Base-by-base conservation (phyloP, 1,139 yeast genomes). In the Saccharomyces hybrid region DNA sequence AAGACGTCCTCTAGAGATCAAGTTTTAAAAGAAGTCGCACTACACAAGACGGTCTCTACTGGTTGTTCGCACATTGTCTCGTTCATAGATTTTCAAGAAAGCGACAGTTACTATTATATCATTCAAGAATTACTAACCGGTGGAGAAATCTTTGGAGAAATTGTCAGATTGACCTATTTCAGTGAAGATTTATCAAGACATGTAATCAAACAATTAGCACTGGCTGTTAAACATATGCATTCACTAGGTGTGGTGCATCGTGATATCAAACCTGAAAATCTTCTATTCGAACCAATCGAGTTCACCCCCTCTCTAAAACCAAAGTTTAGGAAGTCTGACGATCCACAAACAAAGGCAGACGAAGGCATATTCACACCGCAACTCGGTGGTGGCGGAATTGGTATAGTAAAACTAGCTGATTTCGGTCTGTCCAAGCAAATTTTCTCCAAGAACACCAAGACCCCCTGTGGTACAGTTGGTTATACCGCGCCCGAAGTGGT, bases 401-500 rank as follows among this genome's bases (percentile, higher is more conserved):
- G 97, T 7, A 66, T 76, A 7, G 87, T 91, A 52, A 90, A 90
- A 67, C 75, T 91, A 57, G 97, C 97, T 0, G 98, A 90, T 70
- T 91, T 91, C 73, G 98, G 98, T 0, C 74, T 91, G 34, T 91
- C 96, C 4, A 91, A 91, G 67, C 89, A 87, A 66, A 80, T 91
- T 46, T 81, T 80, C 76, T 79, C 78, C 55, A 77, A 80, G 49
- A 81, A 81, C 58, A 82, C 95, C 26, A 84, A 84, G 74, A 87
- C 95, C 0, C 95, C 95, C 0, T 89, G 96, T 68, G 96, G 96
- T 44, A 88, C 96, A 1, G 90, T 88, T 34, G 95, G 95, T 1
- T 88, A 88, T 67, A 88, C 97, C 1, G 96, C 96, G 0, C 98
- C 97, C 0, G 98, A 91, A 70, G 95, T 90, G 51, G 95, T 91